A percentile compares a stretch with the other conserved stretches of the same genome.
Conservation (phyloP, 1,284 basidiomycete genomes). For the Ceratobasidium sp. region DNA sequence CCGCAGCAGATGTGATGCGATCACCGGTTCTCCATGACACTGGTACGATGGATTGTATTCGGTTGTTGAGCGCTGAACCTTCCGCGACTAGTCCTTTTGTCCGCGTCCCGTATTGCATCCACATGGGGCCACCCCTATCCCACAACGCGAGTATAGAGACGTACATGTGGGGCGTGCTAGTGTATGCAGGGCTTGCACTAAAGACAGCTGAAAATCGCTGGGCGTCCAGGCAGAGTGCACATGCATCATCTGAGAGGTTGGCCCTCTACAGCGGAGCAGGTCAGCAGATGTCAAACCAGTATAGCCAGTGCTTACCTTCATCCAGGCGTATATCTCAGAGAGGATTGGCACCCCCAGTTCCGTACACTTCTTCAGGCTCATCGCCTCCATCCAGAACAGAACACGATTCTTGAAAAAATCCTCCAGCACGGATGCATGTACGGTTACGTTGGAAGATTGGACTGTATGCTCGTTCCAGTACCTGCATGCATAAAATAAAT, state of each 20-base stretch:
- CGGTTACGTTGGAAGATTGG: neutral
- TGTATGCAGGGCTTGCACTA: neutral
- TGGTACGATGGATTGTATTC: neutral
- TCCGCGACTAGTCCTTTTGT: no score
- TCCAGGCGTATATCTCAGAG: neutral
- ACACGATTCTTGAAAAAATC: neutral
- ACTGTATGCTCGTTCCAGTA: conserved; percentile 25
- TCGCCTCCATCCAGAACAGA: conserved; percentile 34
- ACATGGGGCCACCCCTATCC: neutral
- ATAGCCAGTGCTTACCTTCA: neutral
- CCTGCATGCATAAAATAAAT: conserved; percentile 13
- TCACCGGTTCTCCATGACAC: neutral
- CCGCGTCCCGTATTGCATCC: neutral
- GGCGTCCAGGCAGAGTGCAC: neutral
- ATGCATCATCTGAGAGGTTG: neutral
- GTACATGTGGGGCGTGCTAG: conserved; percentile 34
- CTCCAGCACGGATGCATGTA: neutral
- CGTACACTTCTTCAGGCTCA: conserved; percentile 8
- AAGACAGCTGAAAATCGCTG: neutral
- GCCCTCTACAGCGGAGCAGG: neutral
- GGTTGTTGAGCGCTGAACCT: neutral
- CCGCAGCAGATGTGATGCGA: neutral
- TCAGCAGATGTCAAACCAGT: neutral
- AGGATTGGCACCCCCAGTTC: neutral
- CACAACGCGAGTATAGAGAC: conserved; percentile 15